Conservation (phyloP, 371 early-diverging fungal genomes). For the Rhizopus microsporus region DNA sequence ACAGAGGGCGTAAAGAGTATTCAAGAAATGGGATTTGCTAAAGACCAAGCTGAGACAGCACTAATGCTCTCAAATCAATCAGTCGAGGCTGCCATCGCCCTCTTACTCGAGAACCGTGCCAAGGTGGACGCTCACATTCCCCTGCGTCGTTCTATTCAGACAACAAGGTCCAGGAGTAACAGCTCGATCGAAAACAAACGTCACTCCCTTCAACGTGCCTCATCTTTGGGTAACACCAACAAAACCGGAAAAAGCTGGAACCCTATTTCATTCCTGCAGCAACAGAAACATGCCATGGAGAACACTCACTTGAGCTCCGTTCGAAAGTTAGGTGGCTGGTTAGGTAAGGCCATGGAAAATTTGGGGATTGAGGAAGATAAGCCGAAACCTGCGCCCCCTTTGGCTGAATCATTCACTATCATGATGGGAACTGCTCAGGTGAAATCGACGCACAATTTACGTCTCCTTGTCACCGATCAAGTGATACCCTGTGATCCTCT, state of each 20-base stretch:
- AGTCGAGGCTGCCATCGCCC: conserved; percentile 61
- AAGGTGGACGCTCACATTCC: conserved; percentile 52
- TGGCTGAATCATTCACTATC: conserved; percentile 77
- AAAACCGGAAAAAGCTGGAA: conserved; percentile 57
- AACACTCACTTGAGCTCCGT: conserved; percentile 61
- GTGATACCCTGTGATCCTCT: conserved; percentile 52
- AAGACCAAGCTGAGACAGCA: conserved; percentile 66
- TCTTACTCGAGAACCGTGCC: conserved; percentile 63
- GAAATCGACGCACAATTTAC: conserved; percentile 69
- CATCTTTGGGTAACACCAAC: neutral
- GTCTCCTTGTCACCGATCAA: conserved; percentile 58
- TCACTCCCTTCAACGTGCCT: conserved; percentile 28
- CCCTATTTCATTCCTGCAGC: conserved; percentile 66
- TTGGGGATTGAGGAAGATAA: conserved; percentile 57
- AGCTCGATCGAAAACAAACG: conserved; percentile 24
- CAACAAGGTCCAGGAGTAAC: conserved; percentile 20
- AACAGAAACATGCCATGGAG: conserved; percentile 62
- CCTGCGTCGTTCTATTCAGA: conserved; percentile 33
- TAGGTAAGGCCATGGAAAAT: conserved; percentile 76
- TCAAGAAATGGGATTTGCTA: conserved; percentile 72
- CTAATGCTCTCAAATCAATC: conserved; percentile 55
- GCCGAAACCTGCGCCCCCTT: conserved; percentile 30
- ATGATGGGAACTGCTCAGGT: conserved; percentile 73
- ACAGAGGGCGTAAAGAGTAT: conserved; percentile 51
- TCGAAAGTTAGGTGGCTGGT: conserved; percentile 66